These are phyloP conservation scores for Agrocybe praecox DNA, from an alignment of 768 basidiomycete genomes.

Conservation along the genomic window DNA sequence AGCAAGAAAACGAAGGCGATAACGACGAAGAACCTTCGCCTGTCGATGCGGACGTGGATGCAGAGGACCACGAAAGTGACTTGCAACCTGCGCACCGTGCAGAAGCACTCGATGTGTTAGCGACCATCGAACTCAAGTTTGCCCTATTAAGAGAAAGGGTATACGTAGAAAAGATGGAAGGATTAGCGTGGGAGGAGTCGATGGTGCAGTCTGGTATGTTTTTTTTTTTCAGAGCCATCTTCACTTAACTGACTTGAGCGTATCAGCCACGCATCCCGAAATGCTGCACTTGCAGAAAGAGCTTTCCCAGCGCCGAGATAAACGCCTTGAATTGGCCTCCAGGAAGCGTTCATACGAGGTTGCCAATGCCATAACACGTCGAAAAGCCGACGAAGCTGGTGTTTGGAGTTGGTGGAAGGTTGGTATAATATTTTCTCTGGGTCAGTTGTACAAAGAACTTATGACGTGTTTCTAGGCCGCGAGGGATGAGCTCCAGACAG, in stretches of 20 bases:
- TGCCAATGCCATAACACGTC: slow-evolving; percentile 58
- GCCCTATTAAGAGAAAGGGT: slow-evolving; percentile 83
- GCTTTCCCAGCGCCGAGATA: slow-evolving; percentile 75
- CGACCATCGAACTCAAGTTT: slow-evolving; percentile 92
- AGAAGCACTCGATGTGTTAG: slow-evolving; percentile 86
- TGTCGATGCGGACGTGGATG: slow-evolving; percentile 22
- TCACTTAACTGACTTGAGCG: slow-evolving; percentile 1
- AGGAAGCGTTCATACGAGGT: slow-evolving; percentile 72
- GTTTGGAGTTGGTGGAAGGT: slow-evolving; percentile 96
- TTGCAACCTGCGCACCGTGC: slow-evolving; percentile 81
- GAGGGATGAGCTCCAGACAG: slow-evolving; percentile 78
- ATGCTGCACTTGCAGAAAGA: slow-evolving; percentile 80
- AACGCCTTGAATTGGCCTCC: slow-evolving; percentile 80
- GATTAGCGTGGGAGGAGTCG: slow-evolving; percentile 84
- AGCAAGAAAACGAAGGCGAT: slow-evolving; percentile 39
- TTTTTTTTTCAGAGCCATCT: slow-evolving; percentile 1
- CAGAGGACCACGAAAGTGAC: slow-evolving; percentile 47
- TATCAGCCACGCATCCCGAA: slow-evolving; percentile 82
- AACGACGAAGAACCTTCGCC: slow-evolving; percentile 25
- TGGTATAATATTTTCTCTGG: slow-evolving; percentile 21
- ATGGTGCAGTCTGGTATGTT: slow-evolving; percentile 75
- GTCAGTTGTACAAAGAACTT: neutral
- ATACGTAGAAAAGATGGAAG: slow-evolving; percentile 95
- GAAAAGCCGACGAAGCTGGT: slow-evolving; percentile 70
- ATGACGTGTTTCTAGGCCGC: slow-evolving; percentile 50